Base-by-base conservation (phyloP, 805 yeast genomes). In the Cyberlindnera meyerae region DNA sequence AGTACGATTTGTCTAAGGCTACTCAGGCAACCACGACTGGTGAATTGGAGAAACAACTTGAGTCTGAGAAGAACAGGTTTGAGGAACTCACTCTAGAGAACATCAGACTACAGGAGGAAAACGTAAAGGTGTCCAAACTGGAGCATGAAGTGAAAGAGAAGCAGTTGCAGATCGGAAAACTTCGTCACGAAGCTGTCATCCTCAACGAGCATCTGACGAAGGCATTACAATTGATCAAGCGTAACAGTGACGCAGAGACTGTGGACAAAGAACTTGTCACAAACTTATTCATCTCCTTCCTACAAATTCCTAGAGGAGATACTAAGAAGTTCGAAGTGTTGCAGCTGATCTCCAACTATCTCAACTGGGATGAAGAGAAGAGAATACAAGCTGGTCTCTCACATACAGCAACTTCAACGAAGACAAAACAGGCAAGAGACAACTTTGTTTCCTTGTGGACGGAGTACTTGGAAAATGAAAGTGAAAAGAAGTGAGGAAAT, bases 201-300 rank as follows among this genome's bases (percentile, higher is more conserved):
- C 64, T 90, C 40, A 93, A 93, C 57, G 98, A 93, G 55, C 97
- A 93, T 62, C 64, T 93, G 37, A 88, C 96, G n/a, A 90, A 93
- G 53, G 95, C 97, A 1, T 63, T 90, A 43, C 77, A 86, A 18
- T 68, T 90, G 71, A 73, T 93, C 41, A 86, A 88, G 51, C 80
- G 80, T 54, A 83, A 81, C 35, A 76, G 84, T 27, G 77, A 78
- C 26, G 76, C 87, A 7, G 84, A 80, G 33, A 72, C 81, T 8
- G 87, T 90, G 2, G 97, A 90, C 58, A 81, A 82, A 54, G 96
- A 89, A 57, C 73, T 93, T 42, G 77, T 93, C 5, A 82, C 96
- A 3, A 93, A 93, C 57, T 68, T 93, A 43, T 65, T 93, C 34
- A 72, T 93, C 13, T 85, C 93, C 37, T 93, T 89, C 61, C 71